Evolutionary conservation across 371 early-diverging fungal species (phyloP).

Genomic region (Dichotomocladium elegans): DNA sequence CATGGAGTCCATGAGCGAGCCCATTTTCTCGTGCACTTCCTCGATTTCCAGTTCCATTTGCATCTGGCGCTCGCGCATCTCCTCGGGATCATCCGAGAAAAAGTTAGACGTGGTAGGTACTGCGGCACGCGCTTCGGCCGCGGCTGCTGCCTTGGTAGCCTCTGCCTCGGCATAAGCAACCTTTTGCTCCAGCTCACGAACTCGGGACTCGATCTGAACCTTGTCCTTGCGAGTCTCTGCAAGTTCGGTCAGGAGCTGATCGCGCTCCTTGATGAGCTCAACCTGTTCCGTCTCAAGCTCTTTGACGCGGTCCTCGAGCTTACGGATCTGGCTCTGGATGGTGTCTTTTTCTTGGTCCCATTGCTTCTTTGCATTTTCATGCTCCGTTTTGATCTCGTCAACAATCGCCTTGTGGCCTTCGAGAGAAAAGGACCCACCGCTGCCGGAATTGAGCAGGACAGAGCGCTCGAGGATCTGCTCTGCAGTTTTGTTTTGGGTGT

Average conservation of each 20-base stretch:
- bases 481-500: slow-evolving; percentile 38
- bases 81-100: slow-evolving; percentile 26
- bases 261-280: slow-evolving; percentile 54
- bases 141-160: slow-evolving; percentile 39
- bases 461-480: slow-evolving; percentile 36
- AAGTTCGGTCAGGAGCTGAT: slow-evolving; percentile 49
- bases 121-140: slow-evolving; percentile 21
- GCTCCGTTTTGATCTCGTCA: slow-evolving; percentile 29
- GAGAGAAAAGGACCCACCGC: slow-evolving; percentile 18
- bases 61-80: slow-evolving; percentile 37
- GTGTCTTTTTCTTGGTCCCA: slow-evolving; percentile 19
- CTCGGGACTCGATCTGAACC: slow-evolving; percentile 26
- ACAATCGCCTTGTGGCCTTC: slow-evolving; percentile 42
- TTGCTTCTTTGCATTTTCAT: slow-evolving; percentile 12
- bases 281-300: slow-evolving; percentile 61
- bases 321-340: slow-evolving; percentile 18
- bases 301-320: slow-evolving; percentile 26
- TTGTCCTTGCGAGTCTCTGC: slow-evolving; percentile 58
- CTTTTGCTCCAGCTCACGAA: slow-evolving; percentile 44
- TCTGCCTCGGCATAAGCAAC: slow-evolving; percentile 42
- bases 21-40: slow-evolving; percentile 47
- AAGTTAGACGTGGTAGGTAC: slow-evolving; percentile 15
- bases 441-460: slow-evolving; percentile 17
- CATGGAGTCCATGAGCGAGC: slow-evolving; percentile 39
- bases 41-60: slow-evolving; percentile 48